phyloP scores from a whole-genome alignment of 2,329 filamentous ascomycete species.

The Scortechinia acanthostroma region DNA sequence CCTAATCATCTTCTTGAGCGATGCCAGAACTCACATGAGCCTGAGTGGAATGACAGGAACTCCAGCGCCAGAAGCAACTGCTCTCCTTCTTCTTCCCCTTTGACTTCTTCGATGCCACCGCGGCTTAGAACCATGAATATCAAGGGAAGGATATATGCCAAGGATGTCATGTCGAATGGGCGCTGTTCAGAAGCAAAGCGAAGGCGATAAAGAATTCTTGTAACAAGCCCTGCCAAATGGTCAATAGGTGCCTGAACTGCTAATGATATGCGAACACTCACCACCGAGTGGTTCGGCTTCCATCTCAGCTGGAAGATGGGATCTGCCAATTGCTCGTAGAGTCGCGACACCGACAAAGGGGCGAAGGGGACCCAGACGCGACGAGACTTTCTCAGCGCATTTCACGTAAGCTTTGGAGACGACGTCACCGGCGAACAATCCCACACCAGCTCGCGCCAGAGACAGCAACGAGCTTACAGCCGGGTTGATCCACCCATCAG shows the following conservation, averaged over 20 bases:
- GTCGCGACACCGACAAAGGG: constrained; percentile 84
- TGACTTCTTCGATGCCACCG: constrained; percentile 69
- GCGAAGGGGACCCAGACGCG: constrained; percentile 68
- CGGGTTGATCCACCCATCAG: constrained; percentile 78
- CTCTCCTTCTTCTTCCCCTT: constrained; percentile 74
- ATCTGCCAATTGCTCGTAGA: constrained; percentile 70
- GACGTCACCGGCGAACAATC: constrained; percentile 72
- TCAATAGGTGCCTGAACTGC: neutral
- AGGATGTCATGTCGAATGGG: constrained; percentile 81
- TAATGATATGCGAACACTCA: neutral
- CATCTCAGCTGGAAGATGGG: constrained; percentile 65
- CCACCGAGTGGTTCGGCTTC: constrained; percentile 64
- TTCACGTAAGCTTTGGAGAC: constrained; percentile 73
- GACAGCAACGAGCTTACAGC: constrained; percentile 69
- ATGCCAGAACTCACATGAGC: constrained; percentile 45
- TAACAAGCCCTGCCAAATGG: constrained; percentile 78
- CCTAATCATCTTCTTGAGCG: no score
- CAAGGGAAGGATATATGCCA: constrained; percentile 81
- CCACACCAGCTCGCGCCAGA: constrained; percentile 73
- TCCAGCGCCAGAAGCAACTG: constrained; percentile 86
- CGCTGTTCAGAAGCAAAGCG: constrained; percentile 86
- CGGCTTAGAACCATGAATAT: constrained; percentile 67
- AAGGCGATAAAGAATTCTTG: constrained; percentile 81
- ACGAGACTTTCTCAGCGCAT: constrained; percentile 69
- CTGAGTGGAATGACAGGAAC: constrained; percentile 81